phyloP scores from a whole-genome alignment of 108 stramenopile species.

The Cylindrotheca closterium region DNA sequence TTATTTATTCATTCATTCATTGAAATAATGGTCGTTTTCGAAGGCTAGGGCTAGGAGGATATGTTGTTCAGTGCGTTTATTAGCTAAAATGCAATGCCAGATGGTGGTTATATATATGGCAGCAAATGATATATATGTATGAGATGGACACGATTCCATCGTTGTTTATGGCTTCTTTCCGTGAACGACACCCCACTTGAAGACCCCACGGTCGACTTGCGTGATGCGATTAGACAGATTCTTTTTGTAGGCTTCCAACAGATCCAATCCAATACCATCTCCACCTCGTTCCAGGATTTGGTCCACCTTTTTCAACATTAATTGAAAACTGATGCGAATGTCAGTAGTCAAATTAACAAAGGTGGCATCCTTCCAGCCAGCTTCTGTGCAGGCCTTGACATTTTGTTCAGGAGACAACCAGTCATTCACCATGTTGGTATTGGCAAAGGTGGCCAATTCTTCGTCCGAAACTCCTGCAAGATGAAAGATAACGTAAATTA shows the following conservation, averaged over 20 bases:
- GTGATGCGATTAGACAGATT: constrained; percentile 45
- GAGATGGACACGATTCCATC: no score
- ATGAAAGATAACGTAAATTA: no score
- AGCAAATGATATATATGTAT: no score
- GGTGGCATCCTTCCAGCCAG: constrained; percentile 48
- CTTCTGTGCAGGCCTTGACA: constrained; percentile 27
- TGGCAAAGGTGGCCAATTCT: constrained; percentile 47
- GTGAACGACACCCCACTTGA: constrained; percentile 61
- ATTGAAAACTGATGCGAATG: constrained; percentile 49
- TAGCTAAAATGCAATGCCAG: no score
- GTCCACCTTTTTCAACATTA: constrained; percentile 52
- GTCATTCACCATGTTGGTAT: constrained; percentile 46
- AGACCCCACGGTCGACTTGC: constrained; percentile 56
- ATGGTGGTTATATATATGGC: no score
- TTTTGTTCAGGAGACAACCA: constrained; percentile 53
- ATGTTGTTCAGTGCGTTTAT: no score
- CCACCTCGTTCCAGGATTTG: constrained; percentile 37
- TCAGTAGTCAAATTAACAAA: constrained; percentile 52
- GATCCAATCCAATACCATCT: constrained; percentile 20
- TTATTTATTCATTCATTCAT: no score
- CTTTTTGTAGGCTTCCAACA: constrained; percentile 40
- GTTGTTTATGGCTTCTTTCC: constrained; percentile 53
- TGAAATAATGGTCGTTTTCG: no score
- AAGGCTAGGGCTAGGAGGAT: no score
- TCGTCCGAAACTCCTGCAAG: constrained; percentile 31